These are phyloP conservation scores for Termitomyces sp. DNA, from an alignment of 768 basidiomycete species.

Conservation along the genomic window DNA sequence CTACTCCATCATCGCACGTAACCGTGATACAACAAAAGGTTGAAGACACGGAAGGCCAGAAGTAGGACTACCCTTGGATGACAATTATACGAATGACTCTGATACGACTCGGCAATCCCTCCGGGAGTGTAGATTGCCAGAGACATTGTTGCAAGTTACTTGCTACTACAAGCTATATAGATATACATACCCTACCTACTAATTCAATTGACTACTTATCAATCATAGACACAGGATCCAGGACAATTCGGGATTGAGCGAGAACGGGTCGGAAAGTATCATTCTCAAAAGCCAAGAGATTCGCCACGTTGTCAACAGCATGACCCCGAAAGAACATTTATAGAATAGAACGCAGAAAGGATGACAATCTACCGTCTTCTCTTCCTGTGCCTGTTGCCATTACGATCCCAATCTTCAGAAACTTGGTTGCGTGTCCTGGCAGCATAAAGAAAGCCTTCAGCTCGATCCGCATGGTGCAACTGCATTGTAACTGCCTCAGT, in stretches of 20 bases:
- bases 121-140: background rate
- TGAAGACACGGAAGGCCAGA: constrained; percentile 8
- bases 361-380: constrained; percentile 13
- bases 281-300: background rate
- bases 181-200: too few relatives aligned
- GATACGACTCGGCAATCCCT: background rate
- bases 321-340: background rate
- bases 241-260: background rate
- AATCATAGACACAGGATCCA: background rate
- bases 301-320: background rate
- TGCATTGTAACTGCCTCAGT: constrained; percentile 4
- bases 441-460: constrained; percentile 18
- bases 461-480: constrained; percentile 18
- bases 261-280: background rate
- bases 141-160: background rate
- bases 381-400: constrained; percentile 18
- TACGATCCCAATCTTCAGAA: constrained; percentile 3
- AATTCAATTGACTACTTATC: background rate
- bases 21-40: constrained; percentile 13
- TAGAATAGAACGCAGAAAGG: background rate
- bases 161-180: background rate
- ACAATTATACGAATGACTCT: background rate
- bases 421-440: background rate
- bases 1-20: constrained; percentile 5
- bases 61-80: background rate